Conservation (phyloP, 306 rosid genomes). For the Cucurbita ficifolia region DNA sequence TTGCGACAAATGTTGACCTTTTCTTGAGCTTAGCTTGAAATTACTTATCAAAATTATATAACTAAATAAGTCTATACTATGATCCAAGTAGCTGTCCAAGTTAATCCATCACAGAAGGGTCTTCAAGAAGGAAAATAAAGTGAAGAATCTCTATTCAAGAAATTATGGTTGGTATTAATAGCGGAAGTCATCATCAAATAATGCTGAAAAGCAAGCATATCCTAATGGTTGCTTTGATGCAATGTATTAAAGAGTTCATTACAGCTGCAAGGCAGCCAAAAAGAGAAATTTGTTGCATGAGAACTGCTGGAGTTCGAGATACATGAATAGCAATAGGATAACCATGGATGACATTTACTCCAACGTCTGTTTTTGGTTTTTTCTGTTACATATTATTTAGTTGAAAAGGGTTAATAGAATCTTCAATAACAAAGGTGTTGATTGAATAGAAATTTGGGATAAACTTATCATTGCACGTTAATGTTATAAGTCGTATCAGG, state of each 20-base stretch:
- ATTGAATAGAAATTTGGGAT: neutral
- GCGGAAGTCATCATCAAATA: neutral
- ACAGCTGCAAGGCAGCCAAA: neutral
- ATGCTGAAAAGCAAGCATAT: neutral
- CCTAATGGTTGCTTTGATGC: neutral
- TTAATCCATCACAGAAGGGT: neutral
- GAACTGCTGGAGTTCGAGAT: neutral
- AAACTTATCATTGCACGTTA: slow-evolving; percentile 38
- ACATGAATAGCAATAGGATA: neutral
- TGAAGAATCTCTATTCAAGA: neutral
- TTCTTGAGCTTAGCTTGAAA: neutral
- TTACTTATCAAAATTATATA: neutral
- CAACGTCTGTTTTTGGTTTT: neutral
- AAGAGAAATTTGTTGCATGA: neutral
- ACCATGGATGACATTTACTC: neutral
- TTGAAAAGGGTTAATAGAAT: neutral
- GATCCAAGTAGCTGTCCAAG: neutral
- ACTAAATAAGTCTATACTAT: neutral
- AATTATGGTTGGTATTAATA: neutral
- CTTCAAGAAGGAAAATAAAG: neutral
- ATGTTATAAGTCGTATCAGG: slow-evolving; percentile 52
- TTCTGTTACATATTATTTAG: neutral
- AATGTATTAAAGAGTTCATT: neutral
- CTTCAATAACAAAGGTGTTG: neutral
- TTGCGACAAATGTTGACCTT: neutral